A percentile compares a stretch with the other conserved stretches of the same genome.
phyloP scores from a whole-genome alignment of 2,329 filamentous ascomycete species.

The Thielaviopsis populi region DNA sequence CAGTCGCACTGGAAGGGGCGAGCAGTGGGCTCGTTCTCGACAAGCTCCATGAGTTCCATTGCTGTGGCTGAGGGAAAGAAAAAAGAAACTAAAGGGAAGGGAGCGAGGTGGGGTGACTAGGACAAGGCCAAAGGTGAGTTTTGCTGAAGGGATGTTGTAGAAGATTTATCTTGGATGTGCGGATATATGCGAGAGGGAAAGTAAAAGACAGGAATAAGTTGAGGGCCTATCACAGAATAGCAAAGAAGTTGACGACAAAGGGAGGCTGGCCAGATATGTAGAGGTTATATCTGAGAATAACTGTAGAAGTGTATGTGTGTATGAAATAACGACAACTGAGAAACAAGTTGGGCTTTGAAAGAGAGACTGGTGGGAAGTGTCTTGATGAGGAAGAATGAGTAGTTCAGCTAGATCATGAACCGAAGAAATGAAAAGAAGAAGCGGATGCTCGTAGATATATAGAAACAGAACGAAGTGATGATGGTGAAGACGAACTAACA shows the following conservation, averaged over 20 bases:
- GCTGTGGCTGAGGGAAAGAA: conserved; percentile 11
- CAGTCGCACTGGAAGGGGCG: conserved; percentile 51
- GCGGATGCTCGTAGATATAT: conserved; percentile 5
- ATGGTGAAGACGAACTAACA: background rate
- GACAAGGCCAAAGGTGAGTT: background rate
- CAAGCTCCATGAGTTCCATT: conserved; percentile 51
- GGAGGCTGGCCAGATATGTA: background rate
- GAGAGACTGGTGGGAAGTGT: background rate
- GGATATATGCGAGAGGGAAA: background rate
- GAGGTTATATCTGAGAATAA: background rate
- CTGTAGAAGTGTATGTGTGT: background rate
- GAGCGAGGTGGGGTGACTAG: background rate
- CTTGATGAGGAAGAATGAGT: conserved; percentile 1
- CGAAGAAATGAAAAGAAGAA: background rate
- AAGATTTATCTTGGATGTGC: background rate
- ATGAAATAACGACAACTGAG: background rate
- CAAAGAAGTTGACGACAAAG: background rate
- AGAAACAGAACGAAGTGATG: conserved; percentile 1
- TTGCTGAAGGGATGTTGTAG: background rate
- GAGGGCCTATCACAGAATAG: background rate
- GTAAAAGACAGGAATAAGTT: background rate
- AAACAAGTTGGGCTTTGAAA: background rate
- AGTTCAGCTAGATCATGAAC: conserved; percentile 5
- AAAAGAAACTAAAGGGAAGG: background rate
- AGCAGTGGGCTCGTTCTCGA: conserved; percentile 47